Evolutionary conservation across 2,329 filamentous ascomycete species (phyloP).

Genomic region (Claviceps sp.): DNA sequence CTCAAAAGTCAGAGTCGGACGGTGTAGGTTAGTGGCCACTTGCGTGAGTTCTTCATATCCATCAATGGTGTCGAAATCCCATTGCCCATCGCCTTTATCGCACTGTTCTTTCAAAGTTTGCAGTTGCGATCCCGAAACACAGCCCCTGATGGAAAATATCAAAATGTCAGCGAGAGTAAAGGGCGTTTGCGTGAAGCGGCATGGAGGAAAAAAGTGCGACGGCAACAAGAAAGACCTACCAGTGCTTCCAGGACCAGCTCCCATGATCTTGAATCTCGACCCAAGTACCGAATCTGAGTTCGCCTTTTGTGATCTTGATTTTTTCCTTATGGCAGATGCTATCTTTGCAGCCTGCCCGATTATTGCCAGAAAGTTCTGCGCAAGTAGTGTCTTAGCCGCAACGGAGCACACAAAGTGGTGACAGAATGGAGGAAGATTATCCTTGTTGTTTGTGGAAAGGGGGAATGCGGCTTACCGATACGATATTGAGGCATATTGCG

Average conservation of each 20-base stretch:
- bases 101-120: constrained; percentile 48
- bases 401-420: background rate
- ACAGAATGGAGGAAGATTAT: background rate
- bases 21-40: constrained; percentile 10
- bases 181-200: background rate
- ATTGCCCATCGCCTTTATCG: constrained; percentile 29
- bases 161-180: background rate
- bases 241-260: constrained; percentile 72
- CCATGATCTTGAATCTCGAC: constrained; percentile 49
- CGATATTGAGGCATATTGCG: constrained; percentile 29
- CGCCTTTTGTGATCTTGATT: constrained; percentile 65
- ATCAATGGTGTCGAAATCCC: constrained; percentile 57
- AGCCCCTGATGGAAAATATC: constrained; percentile 52
- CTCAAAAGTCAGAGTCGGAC: background rate
- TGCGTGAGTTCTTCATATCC: constrained; percentile 63
- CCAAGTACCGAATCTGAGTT: constrained; percentile 64
- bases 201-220: background rate
- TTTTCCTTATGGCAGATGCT: constrained; percentile 55
- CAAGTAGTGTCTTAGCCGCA: background rate
- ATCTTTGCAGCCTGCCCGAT: constrained; percentile 63
- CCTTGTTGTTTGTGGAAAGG: background rate
- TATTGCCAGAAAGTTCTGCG: constrained; percentile 57
- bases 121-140: constrained; percentile 66
- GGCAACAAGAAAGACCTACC: constrained; percentile 38
- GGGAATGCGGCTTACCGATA: constrained; percentile 25